Base-by-base conservation (phyloP, 169 alveolate genomes). In the Cryptosporidium sp. region DNA sequence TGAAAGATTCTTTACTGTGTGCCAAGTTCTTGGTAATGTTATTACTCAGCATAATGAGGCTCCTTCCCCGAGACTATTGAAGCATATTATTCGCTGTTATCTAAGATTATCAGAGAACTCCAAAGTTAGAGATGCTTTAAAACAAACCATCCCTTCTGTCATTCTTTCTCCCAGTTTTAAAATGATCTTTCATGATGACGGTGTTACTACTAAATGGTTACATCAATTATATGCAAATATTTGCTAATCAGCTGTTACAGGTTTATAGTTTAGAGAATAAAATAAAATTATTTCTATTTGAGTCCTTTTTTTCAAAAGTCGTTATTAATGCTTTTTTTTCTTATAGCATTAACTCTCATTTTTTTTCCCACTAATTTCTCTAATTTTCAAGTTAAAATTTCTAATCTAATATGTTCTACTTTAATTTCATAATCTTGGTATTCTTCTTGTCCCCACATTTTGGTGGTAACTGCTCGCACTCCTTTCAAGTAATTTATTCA, bases 1-100 rank as follows among this genome's bases (percentile, higher is more conserved):
- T 0, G 99, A 98, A 91, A 93, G 99, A 85, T 98, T 98, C 93
- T 98, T 96, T 91, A 98, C 99, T 1, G 99, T 98, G 16, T 91
- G 97, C 35, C 95, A 97, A 37, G 99, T 98, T 16, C 94, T 98
- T 51, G 91, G 97, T 51, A 96, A 95, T 75, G 98, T 98, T 99
- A 98, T 98, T 35, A 94, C 94, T 45, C 91, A 95, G 18, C 85
- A 93, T 6, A 86, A 92, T 58, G 97, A 95, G 75, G 86, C 95
- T 35, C 99, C 99, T 1, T 95, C 98, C 14, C 94, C 97, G 18
- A 96, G 99, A 92, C 95, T 98, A 23, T 92, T 98, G 12, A 98
- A 97, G 89, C 99, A 97, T 91, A 96, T 98, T 84, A 96, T 97
- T 10, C 94, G 99, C 70, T 98, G 99, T 91, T 99, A 97, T 94